These are phyloP conservation scores for Backusella parvicylindrica DNA, from an alignment of 192 early-diverging fungal species.

Conservation along the genomic window DNA sequence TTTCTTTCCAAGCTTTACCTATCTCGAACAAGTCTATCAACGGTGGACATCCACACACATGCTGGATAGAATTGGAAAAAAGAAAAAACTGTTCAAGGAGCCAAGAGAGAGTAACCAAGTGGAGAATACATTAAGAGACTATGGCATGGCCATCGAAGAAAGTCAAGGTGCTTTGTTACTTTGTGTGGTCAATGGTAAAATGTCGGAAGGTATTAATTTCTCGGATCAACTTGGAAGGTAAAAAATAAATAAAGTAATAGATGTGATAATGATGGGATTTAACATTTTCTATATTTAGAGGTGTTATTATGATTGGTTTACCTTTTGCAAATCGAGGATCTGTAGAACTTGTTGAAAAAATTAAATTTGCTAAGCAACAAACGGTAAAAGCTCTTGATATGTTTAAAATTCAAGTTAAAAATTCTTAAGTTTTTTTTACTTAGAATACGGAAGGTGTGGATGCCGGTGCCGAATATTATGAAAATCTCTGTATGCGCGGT, in stretches of 20 bases:
- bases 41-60: conserved; percentile 45
- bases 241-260: neutral
- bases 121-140: conserved; percentile 59
- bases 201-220: conserved; percentile 95
- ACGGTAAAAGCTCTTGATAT: conserved; percentile 18
- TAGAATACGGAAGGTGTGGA: conserved; percentile 17
- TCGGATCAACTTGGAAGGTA: conserved; percentile 75
- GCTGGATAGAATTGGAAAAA: conserved; percentile 44
- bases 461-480: conserved; percentile 72
- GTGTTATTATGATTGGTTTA: conserved; percentile 85
- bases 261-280: neutral
- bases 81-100: conserved; percentile 76
- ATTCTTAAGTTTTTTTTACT: no score
- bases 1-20: conserved; percentile 83
- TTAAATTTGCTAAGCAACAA: conserved; percentile 50
- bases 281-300: conserved; percentile 36
- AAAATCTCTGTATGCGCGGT: conserved; percentile 90
- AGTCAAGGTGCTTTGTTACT: conserved; percentile 72
- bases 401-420: no score
- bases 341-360: conserved; percentile 71
- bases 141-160: conserved; percentile 47
- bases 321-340: conserved; percentile 82
- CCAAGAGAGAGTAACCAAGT: conserved; percentile 48
- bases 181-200: conserved; percentile 86
- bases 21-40: conserved; percentile 58